These are phyloP conservation scores for Candida gigantensis DNA, from an alignment of 1,139 yeast genomes.

Conservation along the genomic window DNA sequence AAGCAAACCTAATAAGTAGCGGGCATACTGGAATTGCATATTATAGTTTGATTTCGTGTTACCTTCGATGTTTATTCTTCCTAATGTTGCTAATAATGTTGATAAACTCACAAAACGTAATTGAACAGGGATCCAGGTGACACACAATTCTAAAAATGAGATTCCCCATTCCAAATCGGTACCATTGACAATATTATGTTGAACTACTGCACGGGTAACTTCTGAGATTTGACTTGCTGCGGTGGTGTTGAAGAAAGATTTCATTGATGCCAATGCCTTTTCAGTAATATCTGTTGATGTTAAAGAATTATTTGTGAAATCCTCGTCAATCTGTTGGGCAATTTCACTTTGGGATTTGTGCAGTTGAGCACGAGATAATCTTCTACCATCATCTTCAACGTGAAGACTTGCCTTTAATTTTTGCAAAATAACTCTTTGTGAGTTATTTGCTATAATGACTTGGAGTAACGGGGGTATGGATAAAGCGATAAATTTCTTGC, in stretches of 20 bases:
- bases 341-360: constrained; percentile 21
- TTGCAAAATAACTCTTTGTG: constrained; percentile 20
- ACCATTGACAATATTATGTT: constrained; percentile 28
- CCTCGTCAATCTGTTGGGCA: constrained; percentile 23
- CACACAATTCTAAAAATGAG: constrained; percentile 60
- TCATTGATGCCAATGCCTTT: constrained; percentile 46
- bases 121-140: constrained; percentile 87
- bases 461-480: constrained; percentile 45
- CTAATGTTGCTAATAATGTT: constrained; percentile 39
- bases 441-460: constrained; percentile 23
- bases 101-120: constrained; percentile 69
- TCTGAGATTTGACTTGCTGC: constrained; percentile 50
- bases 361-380: constrained; percentile 29
- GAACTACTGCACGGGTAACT: constrained; percentile 47
- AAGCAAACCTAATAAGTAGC: constrained; percentile 57
- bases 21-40: constrained; percentile 52
- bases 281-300: constrained; percentile 30
- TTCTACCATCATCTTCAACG: constrained; percentile 26
- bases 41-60: constrained; percentile 26
- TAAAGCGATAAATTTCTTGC: constrained; percentile 36
- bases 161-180: constrained; percentile 50
- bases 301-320: constrained; percentile 33
- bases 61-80: constrained; percentile 22
- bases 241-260: constrained; percentile 51
- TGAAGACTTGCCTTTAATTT: constrained; percentile 27